These are phyloP conservation scores for Spongispora temasekensis DNA, from an alignment of 1,284 basidiomycete species.

Conservation along the genomic window DNA sequence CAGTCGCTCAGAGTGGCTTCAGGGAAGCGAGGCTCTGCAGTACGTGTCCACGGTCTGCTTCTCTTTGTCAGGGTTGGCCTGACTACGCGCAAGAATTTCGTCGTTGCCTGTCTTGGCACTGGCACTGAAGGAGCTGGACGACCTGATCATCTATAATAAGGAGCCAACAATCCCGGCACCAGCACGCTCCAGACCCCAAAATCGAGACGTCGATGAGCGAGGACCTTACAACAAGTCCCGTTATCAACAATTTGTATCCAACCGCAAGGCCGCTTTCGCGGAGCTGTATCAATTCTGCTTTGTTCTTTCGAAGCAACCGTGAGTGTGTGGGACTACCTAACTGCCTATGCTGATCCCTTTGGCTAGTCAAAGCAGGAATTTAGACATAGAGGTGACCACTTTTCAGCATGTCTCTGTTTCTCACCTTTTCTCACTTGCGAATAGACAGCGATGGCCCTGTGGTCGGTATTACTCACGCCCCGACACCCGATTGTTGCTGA, in stretches of 20 bases:
- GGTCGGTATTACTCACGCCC: constrained; percentile 67
- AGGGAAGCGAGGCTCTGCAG: constrained; percentile 57
- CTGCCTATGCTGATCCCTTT: constrained; percentile 4
- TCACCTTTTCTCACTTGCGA: constrained; percentile 12
- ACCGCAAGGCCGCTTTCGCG: constrained; percentile 55
- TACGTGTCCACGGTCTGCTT: constrained; percentile 37
- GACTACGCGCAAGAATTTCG: constrained; percentile 50
- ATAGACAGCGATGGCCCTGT: constrained; percentile 70
- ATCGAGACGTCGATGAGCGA: constrained; percentile 20
- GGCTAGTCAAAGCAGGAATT: constrained; percentile 63
- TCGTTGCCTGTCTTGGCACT: constrained; percentile 50
- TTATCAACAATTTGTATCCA: constrained; percentile 51
- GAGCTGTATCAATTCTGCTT: constrained; percentile 73
- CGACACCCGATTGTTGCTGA: constrained; percentile 64
- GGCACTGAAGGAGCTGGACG: constrained; percentile 61
- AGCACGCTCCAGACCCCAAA: constrained; percentile 37
- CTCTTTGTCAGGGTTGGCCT: constrained; percentile 4
- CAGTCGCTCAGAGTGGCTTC: constrained; percentile 65
- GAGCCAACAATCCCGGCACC: constrained; percentile 30
- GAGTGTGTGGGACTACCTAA: constrained; percentile 35
- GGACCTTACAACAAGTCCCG: constrained; percentile 57
- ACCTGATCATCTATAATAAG: constrained; percentile 56
- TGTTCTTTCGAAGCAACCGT: constrained; percentile 64
- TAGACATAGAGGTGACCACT: constrained; percentile 72
- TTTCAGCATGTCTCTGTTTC: neutral